Evolutionary conservation across 2,329 filamentous ascomycete species (phyloP).

Genomic region (Ascochyta rabiei): DNA sequence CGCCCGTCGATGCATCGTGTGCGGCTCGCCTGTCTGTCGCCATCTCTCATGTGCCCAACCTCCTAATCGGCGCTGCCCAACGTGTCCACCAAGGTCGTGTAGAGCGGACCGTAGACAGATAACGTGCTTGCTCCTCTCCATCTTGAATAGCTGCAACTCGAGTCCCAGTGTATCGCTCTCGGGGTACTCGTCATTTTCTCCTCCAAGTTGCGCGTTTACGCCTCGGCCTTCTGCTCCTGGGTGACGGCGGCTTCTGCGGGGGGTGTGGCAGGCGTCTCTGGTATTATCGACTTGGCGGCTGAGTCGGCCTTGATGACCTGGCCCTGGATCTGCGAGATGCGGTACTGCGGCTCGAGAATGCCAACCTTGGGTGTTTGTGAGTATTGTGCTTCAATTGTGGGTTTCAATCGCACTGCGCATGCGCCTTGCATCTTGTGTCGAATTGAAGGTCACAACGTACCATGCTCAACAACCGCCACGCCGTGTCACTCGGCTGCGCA

Average conservation of each 20-base stretch:
- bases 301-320: constrained; percentile 40
- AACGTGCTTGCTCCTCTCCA: too few relatives aligned
- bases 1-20: too few relatives aligned
- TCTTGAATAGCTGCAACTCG: too few relatives aligned
- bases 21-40: too few relatives aligned
- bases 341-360: constrained; percentile 47
- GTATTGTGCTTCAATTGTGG: neutral
- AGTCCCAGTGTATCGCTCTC: too few relatives aligned
- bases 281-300: constrained; percentile 38
- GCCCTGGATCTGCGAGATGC: constrained; percentile 41
- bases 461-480: constrained; percentile 85
- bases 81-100: too few relatives aligned
- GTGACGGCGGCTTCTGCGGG: constrained; percentile 10
- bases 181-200: neutral
- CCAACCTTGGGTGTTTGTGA: constrained; percentile 31
- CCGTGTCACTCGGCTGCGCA: constrained; percentile 88
- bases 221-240: constrained; percentile 16
- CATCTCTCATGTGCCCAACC: too few relatives aligned
- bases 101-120: too few relatives aligned
- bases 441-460: constrained; percentile 44
- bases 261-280: constrained; percentile 13
- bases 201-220: neutral
- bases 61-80: too few relatives aligned
- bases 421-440: too few relatives aligned
- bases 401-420: too few relatives aligned